Evolutionary conservation across 345 rosid species (phyloP).

Genomic region (Kernera saxatilis): DNA sequence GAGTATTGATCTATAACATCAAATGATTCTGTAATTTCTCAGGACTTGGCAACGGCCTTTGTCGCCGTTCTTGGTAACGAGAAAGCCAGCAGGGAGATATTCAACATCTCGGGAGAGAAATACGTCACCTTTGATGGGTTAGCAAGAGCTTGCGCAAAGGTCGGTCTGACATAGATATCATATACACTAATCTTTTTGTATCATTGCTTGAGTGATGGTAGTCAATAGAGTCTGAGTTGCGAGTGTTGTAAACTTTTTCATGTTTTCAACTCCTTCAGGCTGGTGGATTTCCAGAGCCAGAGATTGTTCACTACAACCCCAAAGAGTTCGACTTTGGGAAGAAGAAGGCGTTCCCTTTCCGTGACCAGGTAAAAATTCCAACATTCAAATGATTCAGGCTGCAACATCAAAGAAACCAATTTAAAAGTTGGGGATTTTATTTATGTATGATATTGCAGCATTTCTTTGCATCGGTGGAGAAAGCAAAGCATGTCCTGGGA

Average conservation of each 20-base stretch:
- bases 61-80: conserved; percentile 69
- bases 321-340: conserved; percentile 92
- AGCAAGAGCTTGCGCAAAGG: conserved; percentile 97
- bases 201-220: not conserved
- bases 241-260: not conserved
- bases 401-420: not conserved
- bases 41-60: conserved; percentile 91
- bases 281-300: conserved; percentile 94
- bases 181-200: not conserved
- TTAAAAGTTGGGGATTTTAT: not conserved
- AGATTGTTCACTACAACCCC: conserved; percentile 78
- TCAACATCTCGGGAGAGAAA: conserved; percentile 93
- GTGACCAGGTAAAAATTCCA: conserved; percentile 66
- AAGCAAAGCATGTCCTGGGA: conserved; percentile 83
- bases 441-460: conserved; percentile 53
- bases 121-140: conserved; percentile 87
- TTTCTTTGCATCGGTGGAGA: conserved; percentile 89
- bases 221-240: too few relatives aligned
- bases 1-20: conserved; percentile 3
- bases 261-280: conserved; percentile 44
- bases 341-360: conserved; percentile 97
- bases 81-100: conserved; percentile 80
- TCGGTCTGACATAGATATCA: not conserved
- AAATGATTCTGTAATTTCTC: conserved; percentile 26
- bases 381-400: not conserved